These are phyloP conservation scores for Cyberlindnera amylophila DNA, from an alignment of 805 yeast genomes.

Conservation along the genomic window DNA sequence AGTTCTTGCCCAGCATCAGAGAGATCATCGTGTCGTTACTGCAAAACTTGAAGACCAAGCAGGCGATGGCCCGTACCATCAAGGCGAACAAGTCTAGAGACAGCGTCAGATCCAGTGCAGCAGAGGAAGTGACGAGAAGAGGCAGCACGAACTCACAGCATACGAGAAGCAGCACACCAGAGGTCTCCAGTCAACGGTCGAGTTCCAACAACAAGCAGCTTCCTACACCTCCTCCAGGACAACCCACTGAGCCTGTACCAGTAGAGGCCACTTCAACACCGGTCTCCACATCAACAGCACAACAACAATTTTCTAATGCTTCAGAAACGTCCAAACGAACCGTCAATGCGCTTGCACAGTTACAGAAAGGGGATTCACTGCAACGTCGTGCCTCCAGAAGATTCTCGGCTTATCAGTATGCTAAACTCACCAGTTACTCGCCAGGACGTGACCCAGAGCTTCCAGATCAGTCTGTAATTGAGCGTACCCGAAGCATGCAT, in stretches of 20 bases:
- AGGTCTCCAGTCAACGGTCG: neutral
- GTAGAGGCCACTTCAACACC: slow-evolving; percentile 5
- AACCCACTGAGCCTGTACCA: slow-evolving; percentile 5
- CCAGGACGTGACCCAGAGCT: slow-evolving; percentile 29
- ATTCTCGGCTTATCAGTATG: slow-evolving; percentile 89
- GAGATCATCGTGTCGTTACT: slow-evolving; percentile 79
- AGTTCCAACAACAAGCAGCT: neutral
- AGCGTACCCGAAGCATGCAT: slow-evolving; percentile 13
- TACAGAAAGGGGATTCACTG: slow-evolving; percentile 78
- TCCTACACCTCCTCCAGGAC: neutral
- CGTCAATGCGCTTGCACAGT: slow-evolving; percentile 63
- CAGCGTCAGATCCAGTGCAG: slow-evolving; percentile 12
- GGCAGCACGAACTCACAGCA: neutral
- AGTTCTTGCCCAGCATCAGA: slow-evolving; percentile 78
- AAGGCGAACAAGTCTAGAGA: slow-evolving; percentile 28
- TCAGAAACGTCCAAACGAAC: slow-evolving; percentile 4
- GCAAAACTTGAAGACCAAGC: slow-evolving; percentile 78
- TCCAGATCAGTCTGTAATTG: slow-evolving; percentile 23
- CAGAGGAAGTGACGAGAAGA: slow-evolving; percentile 12
- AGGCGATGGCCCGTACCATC: slow-evolving; percentile 46
- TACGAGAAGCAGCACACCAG: neutral
- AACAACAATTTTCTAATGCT: neutral
- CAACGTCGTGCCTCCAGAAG: slow-evolving; percentile 92
- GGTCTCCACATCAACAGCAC: neutral
- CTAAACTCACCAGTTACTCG: slow-evolving; percentile 57